These are phyloP conservation scores for Peronospora tabacina DNA, from an alignment of 352 stramenopile species.

Conservation along the genomic window DNA sequence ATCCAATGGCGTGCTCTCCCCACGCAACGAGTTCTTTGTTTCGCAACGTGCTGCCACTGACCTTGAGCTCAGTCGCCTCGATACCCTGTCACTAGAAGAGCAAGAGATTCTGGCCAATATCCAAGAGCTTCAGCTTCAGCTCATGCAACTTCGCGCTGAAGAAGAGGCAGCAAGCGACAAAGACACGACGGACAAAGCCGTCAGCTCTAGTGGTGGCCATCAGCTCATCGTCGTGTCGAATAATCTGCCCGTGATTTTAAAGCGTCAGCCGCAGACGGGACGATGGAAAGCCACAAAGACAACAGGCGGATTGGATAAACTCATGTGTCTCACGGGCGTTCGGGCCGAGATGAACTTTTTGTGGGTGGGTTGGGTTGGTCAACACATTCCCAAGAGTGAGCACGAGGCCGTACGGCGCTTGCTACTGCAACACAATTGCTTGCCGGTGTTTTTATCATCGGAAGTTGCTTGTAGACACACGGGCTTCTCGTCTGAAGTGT, in stretches of 20 bases:
- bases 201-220: constrained; percentile 7
- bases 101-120: constrained; percentile 87
- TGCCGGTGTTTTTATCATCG: constrained; percentile 81
- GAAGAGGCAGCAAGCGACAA: constrained; percentile 32
- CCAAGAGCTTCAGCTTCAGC: constrained; percentile 83
- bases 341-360: constrained; percentile 62
- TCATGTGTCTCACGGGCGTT: constrained; percentile 72
- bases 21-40: constrained; percentile 70
- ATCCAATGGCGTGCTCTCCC: constrained; percentile 31
- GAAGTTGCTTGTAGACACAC: constrained; percentile 83
- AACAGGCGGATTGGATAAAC: constrained; percentile 78
- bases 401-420: constrained; percentile 63
- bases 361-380: constrained; percentile 87
- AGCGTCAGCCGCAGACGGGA: constrained; percentile 66
- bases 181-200: constrained; percentile 21
- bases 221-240: constrained; percentile 87
- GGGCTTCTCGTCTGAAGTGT: constrained; percentile 84
- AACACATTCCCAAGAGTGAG: constrained; percentile 78
- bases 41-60: constrained; percentile 57
- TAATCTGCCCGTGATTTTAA: constrained; percentile 66
- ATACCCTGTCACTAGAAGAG: constrained; percentile 72
- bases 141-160: constrained; percentile 68
- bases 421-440: constrained; percentile 79
- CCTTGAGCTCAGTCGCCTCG: constrained; percentile 57
- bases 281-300: constrained; percentile 81